phyloP scores from a whole-genome alignment of 352 stramenopile species.

The Phytopythium sindhum region DNA sequence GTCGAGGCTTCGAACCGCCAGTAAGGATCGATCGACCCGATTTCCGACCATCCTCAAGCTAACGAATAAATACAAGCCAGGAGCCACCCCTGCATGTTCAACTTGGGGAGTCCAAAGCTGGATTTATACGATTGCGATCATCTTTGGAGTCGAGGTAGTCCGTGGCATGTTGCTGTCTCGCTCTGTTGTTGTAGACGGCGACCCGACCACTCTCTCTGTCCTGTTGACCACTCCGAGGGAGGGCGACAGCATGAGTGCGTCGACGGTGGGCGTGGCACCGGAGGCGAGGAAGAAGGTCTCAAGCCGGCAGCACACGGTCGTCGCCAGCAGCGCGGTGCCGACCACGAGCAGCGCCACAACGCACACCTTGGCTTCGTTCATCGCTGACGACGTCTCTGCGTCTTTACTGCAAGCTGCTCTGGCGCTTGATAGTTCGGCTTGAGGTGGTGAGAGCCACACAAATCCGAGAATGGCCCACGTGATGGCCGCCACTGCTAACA shows the following conservation, averaged over 20 bases:
- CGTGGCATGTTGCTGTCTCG: neutral
- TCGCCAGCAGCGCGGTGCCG: slow-evolving; percentile 29
- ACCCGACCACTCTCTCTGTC: neutral
- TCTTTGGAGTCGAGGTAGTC: neutral
- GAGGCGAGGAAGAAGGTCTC: slow-evolving; percentile 46
- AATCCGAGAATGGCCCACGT: slow-evolving; percentile 22
- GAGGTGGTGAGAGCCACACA: slow-evolving; percentile 7
- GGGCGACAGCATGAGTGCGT: slow-evolving; percentile 34
- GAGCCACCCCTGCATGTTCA: no score
- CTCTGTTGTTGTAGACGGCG: neutral
- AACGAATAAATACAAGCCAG: neutral
- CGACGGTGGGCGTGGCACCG: slow-evolving; percentile 20
- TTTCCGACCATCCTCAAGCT: neutral
- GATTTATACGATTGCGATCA: neutral
- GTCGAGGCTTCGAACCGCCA: neutral
- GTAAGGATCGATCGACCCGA: neutral
- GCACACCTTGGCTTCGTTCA: slow-evolving; percentile 15
- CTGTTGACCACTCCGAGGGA: neutral
- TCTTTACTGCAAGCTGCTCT: slow-evolving; percentile 4
- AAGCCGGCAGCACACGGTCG: slow-evolving; percentile 52
- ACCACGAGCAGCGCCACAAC: slow-evolving; percentile 31
- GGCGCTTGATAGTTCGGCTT: neutral
- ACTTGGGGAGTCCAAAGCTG: neutral
- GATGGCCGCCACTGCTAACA: slow-evolving; percentile 18
- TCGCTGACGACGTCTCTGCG: neutral